A percentile compares a stretch with the other conserved stretches of the same genome.
Evolutionary conservation across 2,329 filamentous ascomycete genomes (phyloP).

Genomic region (Monosporascus sp.): DNA sequence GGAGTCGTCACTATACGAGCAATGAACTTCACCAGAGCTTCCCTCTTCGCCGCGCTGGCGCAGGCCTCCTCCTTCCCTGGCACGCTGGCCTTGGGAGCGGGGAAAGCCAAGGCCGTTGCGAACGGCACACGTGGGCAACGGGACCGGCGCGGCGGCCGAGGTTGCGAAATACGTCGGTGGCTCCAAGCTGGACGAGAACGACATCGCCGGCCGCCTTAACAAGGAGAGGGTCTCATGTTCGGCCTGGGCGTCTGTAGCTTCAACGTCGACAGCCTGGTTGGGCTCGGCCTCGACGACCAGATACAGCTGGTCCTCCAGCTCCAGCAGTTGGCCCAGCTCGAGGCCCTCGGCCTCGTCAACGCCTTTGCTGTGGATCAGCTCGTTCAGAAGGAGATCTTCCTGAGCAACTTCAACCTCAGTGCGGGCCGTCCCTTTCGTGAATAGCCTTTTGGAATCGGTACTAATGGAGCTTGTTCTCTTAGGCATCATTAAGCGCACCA

Average conservation of each 20-base stretch:
- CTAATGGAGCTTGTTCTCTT: constrained; percentile 4
- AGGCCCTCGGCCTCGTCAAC: constrained; percentile 21
- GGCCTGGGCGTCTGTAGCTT: constrained; percentile 23
- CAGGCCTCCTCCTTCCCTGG: constrained; percentile 19
- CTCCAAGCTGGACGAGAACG: constrained; percentile 10
- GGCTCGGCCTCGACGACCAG: constrained; percentile 17
- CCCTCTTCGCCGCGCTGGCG: constrained; percentile 19
- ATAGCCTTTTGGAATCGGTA: neutral
- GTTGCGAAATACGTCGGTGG: constrained; percentile 5
- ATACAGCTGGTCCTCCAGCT: constrained; percentile 25
- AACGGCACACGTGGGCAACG: constrained; percentile 12
- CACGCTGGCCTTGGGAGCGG: constrained; percentile 10
- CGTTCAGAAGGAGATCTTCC: constrained; percentile 18
- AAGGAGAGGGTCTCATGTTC: constrained; percentile 17
- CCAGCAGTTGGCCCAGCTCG: constrained; percentile 22
- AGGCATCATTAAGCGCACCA: constrained; percentile 22
- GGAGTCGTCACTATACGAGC: neutral
- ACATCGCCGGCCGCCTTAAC: constrained; percentile 10
- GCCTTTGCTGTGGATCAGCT: constrained; percentile 17
- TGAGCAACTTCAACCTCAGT: constrained; percentile 18
- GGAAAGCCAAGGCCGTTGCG: neutral
- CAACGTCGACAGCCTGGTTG: constrained; percentile 15
- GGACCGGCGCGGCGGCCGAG: constrained; percentile 8
- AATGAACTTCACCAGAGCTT: constrained; percentile 21
- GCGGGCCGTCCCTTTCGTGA: neutral